A percentile compares a stretch with the other conserved stretches of the same genome.
These are phyloP conservation scores for Kodamaea ohmeri DNA, from an alignment of 1,139 yeast species.

Conservation along the genomic window DNA sequence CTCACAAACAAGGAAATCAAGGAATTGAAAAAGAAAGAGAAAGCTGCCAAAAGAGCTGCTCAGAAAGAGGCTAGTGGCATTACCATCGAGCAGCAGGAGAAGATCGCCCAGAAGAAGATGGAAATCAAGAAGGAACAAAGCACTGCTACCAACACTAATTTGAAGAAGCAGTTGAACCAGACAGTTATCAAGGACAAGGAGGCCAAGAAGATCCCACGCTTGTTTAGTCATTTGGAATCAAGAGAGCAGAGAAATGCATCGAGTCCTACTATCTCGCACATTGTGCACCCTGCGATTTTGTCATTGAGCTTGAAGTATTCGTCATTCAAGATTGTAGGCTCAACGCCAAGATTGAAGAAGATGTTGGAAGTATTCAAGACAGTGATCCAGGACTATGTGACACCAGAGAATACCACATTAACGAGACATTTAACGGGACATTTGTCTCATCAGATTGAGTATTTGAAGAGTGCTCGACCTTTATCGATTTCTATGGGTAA, in stretches of 20 bases:
- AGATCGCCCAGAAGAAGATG: constrained; percentile 40
- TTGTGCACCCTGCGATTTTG: constrained; percentile 85
- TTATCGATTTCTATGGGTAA: constrained; percentile 95
- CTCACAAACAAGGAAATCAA: constrained; percentile 81
- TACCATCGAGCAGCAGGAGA: constrained; percentile 41
- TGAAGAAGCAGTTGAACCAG: constrained; percentile 55
- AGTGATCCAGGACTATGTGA: constrained; percentile 75
- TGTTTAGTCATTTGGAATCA: constrained; percentile 87
- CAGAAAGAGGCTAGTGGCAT: constrained; percentile 56
- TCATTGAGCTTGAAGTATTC: constrained; percentile 79
- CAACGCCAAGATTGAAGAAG: constrained; percentile 77
- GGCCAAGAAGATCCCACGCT: constrained; percentile 50
- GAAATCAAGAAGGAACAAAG: constrained; percentile 35
- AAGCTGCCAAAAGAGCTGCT: constrained; percentile 82
- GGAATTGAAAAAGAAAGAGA: constrained; percentile 82
- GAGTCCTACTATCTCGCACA: constrained; percentile 57
- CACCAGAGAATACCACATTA: constrained; percentile 83
- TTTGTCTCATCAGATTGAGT: constrained; percentile 92
- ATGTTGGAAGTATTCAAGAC: constrained; percentile 84
- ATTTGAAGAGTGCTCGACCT: constrained; percentile 87
- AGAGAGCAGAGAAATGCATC: constrained; percentile 74
- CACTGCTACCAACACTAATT: constrained; percentile 45
- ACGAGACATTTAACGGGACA: constrained; percentile 87
- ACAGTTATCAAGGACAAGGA: constrained; percentile 46
- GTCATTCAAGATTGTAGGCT: constrained; percentile 84